Conservation (phyloP, 2,329 filamentous ascomycete species). For the Exophiala lecanii-corni region DNA sequence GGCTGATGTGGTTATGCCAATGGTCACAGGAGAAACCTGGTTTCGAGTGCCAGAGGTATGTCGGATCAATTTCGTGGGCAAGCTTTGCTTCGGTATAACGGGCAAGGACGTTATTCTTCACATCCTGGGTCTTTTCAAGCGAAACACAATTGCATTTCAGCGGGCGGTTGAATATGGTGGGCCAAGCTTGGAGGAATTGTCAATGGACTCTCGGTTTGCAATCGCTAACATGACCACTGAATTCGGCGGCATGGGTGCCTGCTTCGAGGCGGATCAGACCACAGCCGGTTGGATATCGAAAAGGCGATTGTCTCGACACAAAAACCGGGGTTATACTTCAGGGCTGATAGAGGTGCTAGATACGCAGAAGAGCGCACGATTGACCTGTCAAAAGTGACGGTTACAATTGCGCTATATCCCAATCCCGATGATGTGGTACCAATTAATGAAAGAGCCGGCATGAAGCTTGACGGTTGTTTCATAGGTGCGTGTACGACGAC, state of each 20-base stretch:
- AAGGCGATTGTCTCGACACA: background rate
- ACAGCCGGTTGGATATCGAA: background rate
- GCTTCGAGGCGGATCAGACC: slow-evolving; percentile 24
- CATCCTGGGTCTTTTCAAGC: slow-evolving; percentile 40
- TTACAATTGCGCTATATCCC: slow-evolving; percentile 40
- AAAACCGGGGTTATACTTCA: slow-evolving; percentile 34
- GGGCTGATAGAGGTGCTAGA: slow-evolving; percentile 35
- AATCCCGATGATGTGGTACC: slow-evolving; percentile 43
- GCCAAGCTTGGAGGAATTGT: slow-evolving; percentile 37
- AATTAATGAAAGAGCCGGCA: slow-evolving; percentile 31
- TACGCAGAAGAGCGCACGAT: slow-evolving; percentile 37
- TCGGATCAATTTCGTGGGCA: slow-evolving; percentile 38
- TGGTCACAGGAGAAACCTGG: slow-evolving; percentile 47
- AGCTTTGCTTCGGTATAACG: slow-evolving; percentile 34
- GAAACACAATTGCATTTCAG: slow-evolving; percentile 44
- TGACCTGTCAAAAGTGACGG: slow-evolving; percentile 36
- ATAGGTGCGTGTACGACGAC: slow-evolving; percentile 47
- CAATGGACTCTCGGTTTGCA: slow-evolving; percentile 44
- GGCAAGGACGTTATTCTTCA: slow-evolving; percentile 48
- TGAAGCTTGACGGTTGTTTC: slow-evolving; percentile 40
- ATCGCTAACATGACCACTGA: slow-evolving; percentile 49
- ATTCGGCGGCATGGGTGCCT: slow-evolving; percentile 42
- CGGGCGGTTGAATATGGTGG: slow-evolving; percentile 45
- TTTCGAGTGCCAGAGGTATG: slow-evolving; percentile 43
- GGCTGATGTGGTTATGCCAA: slow-evolving; percentile 42